Evolutionary conservation across 1,284 basidiomycete genomes (phyloP).

Genomic region (Naganishia sp.): DNA sequence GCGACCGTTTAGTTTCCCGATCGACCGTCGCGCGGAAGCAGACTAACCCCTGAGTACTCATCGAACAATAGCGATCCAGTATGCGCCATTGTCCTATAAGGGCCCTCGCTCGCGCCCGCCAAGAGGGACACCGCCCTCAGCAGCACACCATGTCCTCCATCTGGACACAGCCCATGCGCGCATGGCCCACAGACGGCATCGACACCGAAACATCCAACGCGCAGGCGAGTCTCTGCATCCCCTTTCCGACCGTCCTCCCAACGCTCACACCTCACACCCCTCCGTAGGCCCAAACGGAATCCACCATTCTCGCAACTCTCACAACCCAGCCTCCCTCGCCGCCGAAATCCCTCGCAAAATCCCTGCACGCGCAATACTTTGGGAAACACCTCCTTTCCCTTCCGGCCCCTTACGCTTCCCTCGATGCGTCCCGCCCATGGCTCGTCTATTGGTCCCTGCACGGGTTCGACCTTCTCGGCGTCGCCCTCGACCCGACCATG

Average conservation of each 20-base stretch:
- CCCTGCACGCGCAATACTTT: constrained; percentile 47
- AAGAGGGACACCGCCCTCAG: not conserved
- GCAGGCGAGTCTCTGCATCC: constrained; percentile 23
- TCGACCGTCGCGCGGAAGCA: not conserved
- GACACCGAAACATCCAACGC: constrained; percentile 29
- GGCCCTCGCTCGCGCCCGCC: too few relatives aligned
- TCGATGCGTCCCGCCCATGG: constrained; percentile 93
- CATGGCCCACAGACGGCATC: constrained; percentile 33
- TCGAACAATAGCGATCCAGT: not conserved
- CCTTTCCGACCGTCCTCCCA: not conserved
- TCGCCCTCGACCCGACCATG: constrained; percentile 70
- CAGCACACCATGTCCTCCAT: constrained; percentile 32
- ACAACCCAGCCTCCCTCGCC: constrained; percentile 23
- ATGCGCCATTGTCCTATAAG: not conserved
- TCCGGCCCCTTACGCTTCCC: constrained; percentile 70
- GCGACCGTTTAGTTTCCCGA: not conserved
- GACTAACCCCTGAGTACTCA: too few relatives aligned
- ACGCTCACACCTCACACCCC: not conserved
- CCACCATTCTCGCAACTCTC: constrained; percentile 24
- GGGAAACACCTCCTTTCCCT: constrained; percentile 54
- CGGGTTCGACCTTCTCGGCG: constrained; percentile 72
- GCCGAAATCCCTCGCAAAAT: constrained; percentile 38
- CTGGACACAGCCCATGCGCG: constrained; percentile 34
- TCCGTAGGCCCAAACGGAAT: constrained; percentile 31
- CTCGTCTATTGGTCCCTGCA: constrained; percentile 88